Evolutionary conservation across 495 filamentous ascomycete genomes (phyloP).

Genomic region (Aspergillus ellipticus): DNA sequence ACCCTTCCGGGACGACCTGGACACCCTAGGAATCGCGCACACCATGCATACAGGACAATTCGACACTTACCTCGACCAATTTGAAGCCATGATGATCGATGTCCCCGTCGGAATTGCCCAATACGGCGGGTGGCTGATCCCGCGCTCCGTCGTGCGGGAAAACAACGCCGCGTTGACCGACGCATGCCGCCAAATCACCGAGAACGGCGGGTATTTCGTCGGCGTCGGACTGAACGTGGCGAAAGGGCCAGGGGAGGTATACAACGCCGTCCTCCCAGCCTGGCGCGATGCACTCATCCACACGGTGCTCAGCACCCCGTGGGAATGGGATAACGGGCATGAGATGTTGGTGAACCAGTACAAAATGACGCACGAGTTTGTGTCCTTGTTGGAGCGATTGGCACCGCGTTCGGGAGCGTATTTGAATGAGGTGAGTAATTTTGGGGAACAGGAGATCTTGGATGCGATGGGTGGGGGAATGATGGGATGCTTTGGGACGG

Average conservation of each 20-base stretch:
- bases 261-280: conserved; percentile 54
- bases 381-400: conserved; percentile 39
- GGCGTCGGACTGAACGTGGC: conserved; percentile 40
- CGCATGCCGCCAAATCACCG: conserved; percentile 36
- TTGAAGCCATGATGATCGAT: conserved; percentile 28
- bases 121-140: conserved; percentile 55
- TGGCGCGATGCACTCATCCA: conserved; percentile 53
- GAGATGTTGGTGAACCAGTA: conserved; percentile 33
- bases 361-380: conserved; percentile 34
- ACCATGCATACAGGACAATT: conserved; percentile 25
- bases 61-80: conserved; percentile 43
- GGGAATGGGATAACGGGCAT: conserved; percentile 36
- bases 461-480: background rate
- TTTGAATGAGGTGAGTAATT: conserved; percentile 27
- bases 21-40: conserved; percentile 25
- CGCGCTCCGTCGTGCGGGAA: conserved; percentile 38
- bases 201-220: conserved; percentile 42
- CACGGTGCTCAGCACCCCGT: conserved; percentile 32
- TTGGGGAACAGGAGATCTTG: too few species aligned
- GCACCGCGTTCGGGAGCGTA: conserved; percentile 34
- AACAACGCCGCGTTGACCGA: conserved; percentile 47
- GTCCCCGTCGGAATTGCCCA: conserved; percentile 43
- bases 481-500: too few species aligned
- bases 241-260: conserved; percentile 35
- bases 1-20: conserved; percentile 25